Evolutionary conservation across 1,139 yeast genomes (phyloP), one percentile per base, ranked within the genome.

Genomic region (Geotrichum klebahnii): DNA sequence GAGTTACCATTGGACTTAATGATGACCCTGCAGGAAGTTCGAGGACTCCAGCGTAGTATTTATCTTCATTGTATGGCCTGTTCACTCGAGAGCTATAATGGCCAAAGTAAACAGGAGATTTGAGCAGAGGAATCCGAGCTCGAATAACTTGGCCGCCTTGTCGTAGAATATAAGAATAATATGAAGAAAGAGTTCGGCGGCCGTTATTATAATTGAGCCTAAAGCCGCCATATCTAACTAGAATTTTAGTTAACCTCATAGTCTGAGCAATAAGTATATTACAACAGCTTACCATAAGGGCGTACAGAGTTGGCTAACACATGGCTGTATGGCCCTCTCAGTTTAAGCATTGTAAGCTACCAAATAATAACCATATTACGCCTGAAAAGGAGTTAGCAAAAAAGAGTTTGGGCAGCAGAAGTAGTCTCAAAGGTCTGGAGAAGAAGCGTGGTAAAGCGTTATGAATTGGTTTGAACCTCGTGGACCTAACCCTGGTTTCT

Each of bases 31-130:
- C 61, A 1, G 75, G 75, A 22, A 80, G 61, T 26, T 70, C 68
- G 34, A 84, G 58, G 17, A 84, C 79, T n/a, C 73, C 74, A 16
- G 85, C 85, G 56, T 73, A 75, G 67, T 80, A 84, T 49, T 79
- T 73, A 66, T 92, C 98, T 66, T 92, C 97, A 65, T 92, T 92
- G 61, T 77, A 77, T 41, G 77, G 62, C 52, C 97, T 74, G 64
- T 82, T 87, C 51, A 88, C 86, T 48, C 98, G 73, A 44, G 86
- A 80, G 1, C 88, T 68, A 57, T 73, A 77, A 67, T 90, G 95
- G 5, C 98, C 98, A 36, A 88, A 74, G 63, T 83, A 86, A 1
- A 81, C 75, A 4, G 95, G 94, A 10, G 84, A 82, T 58, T 80
- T 82, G 31, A 78, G 67, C 53, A 87, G 67, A 33, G 83, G 81